phyloP scores from a whole-genome alignment of 2,329 filamentous ascomycete species.

The Colletotrichum agaves region DNA sequence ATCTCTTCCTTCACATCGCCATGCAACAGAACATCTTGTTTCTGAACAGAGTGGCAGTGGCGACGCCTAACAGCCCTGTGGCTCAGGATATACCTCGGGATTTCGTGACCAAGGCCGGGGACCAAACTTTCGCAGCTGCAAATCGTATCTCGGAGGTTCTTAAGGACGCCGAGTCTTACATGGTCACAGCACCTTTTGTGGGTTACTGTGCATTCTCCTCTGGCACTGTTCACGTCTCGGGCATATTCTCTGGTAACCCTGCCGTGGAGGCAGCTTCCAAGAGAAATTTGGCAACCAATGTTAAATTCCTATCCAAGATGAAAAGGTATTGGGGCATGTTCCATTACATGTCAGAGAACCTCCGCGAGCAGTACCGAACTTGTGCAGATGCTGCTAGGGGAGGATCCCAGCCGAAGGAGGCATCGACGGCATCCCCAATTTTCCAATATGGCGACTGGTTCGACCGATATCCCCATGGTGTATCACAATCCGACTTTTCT shows the following conservation, averaged over 20 bases:
- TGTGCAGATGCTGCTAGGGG: conserved; percentile 84
- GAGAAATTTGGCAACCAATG: conserved; percentile 85
- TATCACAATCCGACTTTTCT: conserved; percentile 85
- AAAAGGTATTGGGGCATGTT: conserved; percentile 99
- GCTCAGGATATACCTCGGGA: conserved; percentile 78
- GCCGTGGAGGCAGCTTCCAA: conserved; percentile 82
- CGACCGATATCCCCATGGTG: conserved; percentile 90
- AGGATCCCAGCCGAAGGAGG: conserved; percentile 64
- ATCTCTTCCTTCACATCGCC: conserved; percentile 89
- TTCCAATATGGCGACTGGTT: conserved; percentile 99
- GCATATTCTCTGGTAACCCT: conserved; percentile 87
- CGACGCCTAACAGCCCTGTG: conserved; percentile 72
- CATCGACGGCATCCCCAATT: conserved; percentile 68
- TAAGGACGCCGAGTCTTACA: conserved; percentile 81
- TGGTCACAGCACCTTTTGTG: conserved; percentile 89
- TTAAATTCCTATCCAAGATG: conserved; percentile 92
- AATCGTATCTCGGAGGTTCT: conserved; percentile 88
- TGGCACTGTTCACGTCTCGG: conserved; percentile 93
- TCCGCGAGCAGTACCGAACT: conserved; percentile 87
- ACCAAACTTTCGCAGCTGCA: conserved; percentile 83
- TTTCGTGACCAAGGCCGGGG: conserved; percentile 80
- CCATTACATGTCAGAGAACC: conserved; percentile 92
- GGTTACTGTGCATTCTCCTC: conserved; percentile 95
- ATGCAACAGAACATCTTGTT: conserved; percentile 92
- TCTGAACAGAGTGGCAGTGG: conserved; percentile 86